Conservation (phyloP, 2,329 filamentous ascomycete genomes). For the Dendrostoma leiphaemia region DNA sequence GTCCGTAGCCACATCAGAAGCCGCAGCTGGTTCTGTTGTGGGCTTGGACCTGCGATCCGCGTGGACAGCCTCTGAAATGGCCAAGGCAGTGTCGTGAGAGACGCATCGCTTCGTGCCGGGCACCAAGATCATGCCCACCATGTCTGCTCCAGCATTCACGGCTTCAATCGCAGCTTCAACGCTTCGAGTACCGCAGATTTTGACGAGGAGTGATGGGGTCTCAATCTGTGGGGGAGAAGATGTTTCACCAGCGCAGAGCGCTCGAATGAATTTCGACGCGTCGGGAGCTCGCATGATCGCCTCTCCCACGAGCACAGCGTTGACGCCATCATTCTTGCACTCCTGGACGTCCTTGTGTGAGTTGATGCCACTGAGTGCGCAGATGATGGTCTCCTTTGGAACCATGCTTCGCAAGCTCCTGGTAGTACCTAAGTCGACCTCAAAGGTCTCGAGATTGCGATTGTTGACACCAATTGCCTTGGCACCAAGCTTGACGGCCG, state of each 20-base stretch:
- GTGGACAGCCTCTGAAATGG: constrained; percentile 79
- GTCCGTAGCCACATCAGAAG: constrained; percentile 50
- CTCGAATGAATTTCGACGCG: constrained; percentile 76
- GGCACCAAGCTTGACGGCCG: constrained; percentile 80
- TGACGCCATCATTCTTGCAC: constrained; percentile 85
- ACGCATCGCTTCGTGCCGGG: constrained; percentile 79
- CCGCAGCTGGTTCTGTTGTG: background rate
- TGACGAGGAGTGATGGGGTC: constrained; percentile 65
- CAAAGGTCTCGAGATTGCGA: constrained; percentile 91
- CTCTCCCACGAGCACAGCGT: constrained; percentile 91
- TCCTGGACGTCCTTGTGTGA: constrained; percentile 83
- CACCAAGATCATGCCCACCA: constrained; percentile 91
- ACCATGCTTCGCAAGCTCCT: constrained; percentile 85
- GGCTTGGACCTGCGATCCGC: constrained; percentile 24
- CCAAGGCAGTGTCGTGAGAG: constrained; percentile 70
- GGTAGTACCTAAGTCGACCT: constrained; percentile 92
- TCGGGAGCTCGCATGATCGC: constrained; percentile 90
- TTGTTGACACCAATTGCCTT: constrained; percentile 98
- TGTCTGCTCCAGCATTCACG: constrained; percentile 81
- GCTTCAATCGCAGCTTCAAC: constrained; percentile 77
- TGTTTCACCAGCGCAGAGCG: constrained; percentile 67
- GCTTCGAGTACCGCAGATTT: constrained; percentile 91
- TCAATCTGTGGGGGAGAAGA: constrained; percentile 32
- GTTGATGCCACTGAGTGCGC: constrained; percentile 91
- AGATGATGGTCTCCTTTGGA: constrained; percentile 81